These are phyloP conservation scores for Lobosporangium transversale DNA, from an alignment of 192 early-diverging fungal genomes.

Conservation along the genomic window DNA sequence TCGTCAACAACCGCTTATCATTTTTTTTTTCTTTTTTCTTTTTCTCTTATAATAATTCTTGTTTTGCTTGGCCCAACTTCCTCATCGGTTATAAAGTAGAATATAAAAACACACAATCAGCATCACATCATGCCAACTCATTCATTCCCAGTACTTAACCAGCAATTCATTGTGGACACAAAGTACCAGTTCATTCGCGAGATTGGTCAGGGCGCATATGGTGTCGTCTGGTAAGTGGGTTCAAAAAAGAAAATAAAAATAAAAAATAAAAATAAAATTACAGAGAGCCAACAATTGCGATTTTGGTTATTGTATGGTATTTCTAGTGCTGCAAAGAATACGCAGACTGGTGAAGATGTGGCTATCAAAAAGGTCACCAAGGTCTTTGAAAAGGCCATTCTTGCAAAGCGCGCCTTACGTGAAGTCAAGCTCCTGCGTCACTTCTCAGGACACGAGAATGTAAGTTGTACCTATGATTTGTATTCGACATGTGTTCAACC, in stretches of 20 bases:
- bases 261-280: too few species aligned
- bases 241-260: too few species aligned
- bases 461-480: conserved; percentile 19
- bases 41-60: neutral
- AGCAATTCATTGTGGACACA: conserved; percentile 61
- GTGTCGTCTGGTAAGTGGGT: conserved; percentile 82
- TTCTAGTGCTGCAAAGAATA: conserved; percentile 83
- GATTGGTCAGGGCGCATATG: conserved; percentile 92
- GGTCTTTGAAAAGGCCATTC: conserved; percentile 89
- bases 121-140: conserved; percentile 55
- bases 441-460: conserved; percentile 96
- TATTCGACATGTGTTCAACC: neutral
- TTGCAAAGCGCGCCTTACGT: conserved; percentile 91
- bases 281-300: too few species aligned
- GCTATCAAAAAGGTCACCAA: conserved; percentile 86
- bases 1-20: neutral
- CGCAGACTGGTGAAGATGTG: conserved; percentile 82
- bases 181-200: conserved; percentile 81
- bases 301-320: neutral
- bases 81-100: neutral
- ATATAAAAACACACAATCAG: conserved; percentile 4
- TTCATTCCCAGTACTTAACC: conserved; percentile 57
- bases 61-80: neutral
- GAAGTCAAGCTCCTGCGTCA: conserved; percentile 96
- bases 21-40: neutral